Evolutionary conservation across 2,329 filamentous ascomycete species (phyloP).

Genomic region (Phoma sp.): DNA sequence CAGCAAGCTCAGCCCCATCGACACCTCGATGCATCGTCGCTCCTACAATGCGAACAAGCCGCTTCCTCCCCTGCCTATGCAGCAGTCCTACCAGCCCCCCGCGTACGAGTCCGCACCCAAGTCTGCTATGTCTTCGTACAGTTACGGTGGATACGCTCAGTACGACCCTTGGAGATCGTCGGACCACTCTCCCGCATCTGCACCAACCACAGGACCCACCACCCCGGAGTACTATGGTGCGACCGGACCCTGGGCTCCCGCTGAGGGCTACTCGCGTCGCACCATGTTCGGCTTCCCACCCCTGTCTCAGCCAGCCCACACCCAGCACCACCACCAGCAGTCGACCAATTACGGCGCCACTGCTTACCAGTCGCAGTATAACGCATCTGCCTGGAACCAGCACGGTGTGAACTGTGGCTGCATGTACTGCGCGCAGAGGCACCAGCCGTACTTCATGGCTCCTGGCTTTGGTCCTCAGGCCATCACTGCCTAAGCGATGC

Average conservation of each 20-base stretch:
- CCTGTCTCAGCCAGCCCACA: constrained; percentile 43
- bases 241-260: constrained; percentile 57
- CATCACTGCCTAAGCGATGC: constrained; percentile 39
- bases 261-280: constrained; percentile 51
- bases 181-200: constrained; percentile 61
- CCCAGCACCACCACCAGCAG: constrained; percentile 57
- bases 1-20: constrained; percentile 65
- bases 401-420: constrained; percentile 49
- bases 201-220: constrained; percentile 61
- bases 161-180: constrained; percentile 54
- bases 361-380: constrained; percentile 47
- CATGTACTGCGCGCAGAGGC: constrained; percentile 48
- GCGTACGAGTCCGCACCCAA: constrained; percentile 47
- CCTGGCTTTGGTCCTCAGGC: constrained; percentile 49
- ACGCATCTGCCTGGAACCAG: constrained; percentile 47
- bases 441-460: constrained; percentile 50
- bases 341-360: constrained; percentile 44
- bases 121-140: constrained; percentile 49
- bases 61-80: constrained; percentile 47
- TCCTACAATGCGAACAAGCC: constrained; percentile 57
- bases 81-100: constrained; percentile 49
- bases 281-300: constrained; percentile 52
- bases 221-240: constrained; percentile 62
- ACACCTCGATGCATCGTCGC: constrained; percentile 68
- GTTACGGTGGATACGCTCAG: constrained; percentile 41